Evolutionary conservation across 495 filamentous ascomycete species (phyloP).

Genomic region (Hypoxylon lenormandii): DNA sequence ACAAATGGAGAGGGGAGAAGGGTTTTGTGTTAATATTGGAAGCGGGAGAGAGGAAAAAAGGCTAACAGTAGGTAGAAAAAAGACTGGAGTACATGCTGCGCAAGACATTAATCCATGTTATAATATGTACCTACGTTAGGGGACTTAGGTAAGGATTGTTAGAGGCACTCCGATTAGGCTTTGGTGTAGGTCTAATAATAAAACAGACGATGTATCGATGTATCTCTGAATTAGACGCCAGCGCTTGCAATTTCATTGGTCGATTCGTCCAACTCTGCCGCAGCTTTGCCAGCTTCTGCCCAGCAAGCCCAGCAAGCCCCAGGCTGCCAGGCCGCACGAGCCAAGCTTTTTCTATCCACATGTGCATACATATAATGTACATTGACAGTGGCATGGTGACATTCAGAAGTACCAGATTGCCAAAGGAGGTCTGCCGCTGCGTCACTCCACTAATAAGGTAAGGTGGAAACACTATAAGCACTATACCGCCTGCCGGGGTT

Average conservation of each 20-base stretch:
- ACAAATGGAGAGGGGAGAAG: neutral
- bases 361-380: slow-evolving; percentile 8
- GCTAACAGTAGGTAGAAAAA: neutral
- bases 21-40: neutral
- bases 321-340: slow-evolving; percentile 27
- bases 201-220: slow-evolving; percentile 35
- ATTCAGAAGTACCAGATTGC: slow-evolving; percentile 40
- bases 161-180: slow-evolving; percentile 18
- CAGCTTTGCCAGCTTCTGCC: no score
- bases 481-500: slow-evolving; percentile 24
- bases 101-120: neutral
- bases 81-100: neutral
- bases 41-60: neutral
- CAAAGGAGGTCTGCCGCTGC: slow-evolving; percentile 35
- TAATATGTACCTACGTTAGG: no score
- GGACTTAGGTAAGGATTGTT: slow-evolving; percentile 2
- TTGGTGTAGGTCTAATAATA: slow-evolving; percentile 25
- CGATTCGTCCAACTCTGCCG: no score
- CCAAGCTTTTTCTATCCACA: slow-evolving; percentile 14
- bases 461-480: slow-evolving; percentile 24
- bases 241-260: slow-evolving; percentile 24
- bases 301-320: slow-evolving; percentile 5
- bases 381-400: slow-evolving; percentile 25
- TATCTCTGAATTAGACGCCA: slow-evolving; percentile 49
- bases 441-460: slow-evolving; percentile 42